Conservation (phyloP, 2,329 filamentous ascomycete species). For the Aspergillus carbonarius region DNA sequence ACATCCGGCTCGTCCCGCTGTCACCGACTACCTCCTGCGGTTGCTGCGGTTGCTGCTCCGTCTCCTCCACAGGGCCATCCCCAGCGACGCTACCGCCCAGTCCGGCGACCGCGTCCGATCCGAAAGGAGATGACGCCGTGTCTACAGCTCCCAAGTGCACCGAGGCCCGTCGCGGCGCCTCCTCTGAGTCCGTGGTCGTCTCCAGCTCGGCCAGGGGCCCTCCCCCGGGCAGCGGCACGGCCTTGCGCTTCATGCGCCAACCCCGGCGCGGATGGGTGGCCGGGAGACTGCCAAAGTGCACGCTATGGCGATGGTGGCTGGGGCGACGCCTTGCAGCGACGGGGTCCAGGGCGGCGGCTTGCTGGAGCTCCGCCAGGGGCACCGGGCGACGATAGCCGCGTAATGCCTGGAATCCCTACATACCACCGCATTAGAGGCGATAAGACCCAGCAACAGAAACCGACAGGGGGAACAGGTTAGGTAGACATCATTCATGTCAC, state of each 20-base stretch:
- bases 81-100: background rate
- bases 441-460: background rate
- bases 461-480: background rate
- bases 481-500: constrained; percentile 17
- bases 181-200: background rate
- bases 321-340: constrained; percentile 3
- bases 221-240: background rate
- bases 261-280: constrained; percentile 10
- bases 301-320: constrained; percentile 21
- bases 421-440: constrained; percentile 33
- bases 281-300: constrained; percentile 25
- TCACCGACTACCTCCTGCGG: background rate
- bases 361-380: constrained; percentile 20
- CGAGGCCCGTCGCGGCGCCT: background rate
- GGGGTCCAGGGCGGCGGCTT: constrained; percentile 18
- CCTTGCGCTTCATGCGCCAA: constrained; percentile 8
- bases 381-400: constrained; percentile 28
- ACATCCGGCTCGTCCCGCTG: background rate
- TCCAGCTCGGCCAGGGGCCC: background rate
- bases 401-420: constrained; percentile 34
- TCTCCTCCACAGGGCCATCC: background rate
- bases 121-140: background rate
- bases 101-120: background rate
- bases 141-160: background rate
- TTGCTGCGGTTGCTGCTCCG: background rate